Evolutionary conservation across 2,329 filamentous ascomycete species (phyloP), one percentile per base, ranked within the genome.

Genomic region (Coniochaeta sp.): DNA sequence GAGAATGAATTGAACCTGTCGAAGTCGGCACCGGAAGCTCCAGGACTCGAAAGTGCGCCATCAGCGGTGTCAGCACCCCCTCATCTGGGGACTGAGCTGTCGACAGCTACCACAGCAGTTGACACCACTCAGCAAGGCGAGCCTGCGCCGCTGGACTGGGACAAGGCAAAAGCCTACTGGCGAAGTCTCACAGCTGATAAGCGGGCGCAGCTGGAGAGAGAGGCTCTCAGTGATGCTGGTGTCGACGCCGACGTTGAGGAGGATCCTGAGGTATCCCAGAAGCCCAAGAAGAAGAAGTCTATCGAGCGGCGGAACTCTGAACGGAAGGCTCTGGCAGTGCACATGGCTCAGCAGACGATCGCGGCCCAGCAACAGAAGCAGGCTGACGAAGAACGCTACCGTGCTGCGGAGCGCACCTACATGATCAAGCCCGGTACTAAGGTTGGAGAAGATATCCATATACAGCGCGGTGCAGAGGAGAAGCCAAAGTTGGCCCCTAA

Each of bases 121-220:
- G 62, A 62, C 19, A 24, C 50, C 12, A 34, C 50, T 14, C 61
- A 61, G 11, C 8, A 34, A 1, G 61, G 60, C n/a, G 36, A 28
- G 7, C 60, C 60, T 11, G 58, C 64, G 58, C 61, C 61, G n/a
- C 75, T 79, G 62, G 83, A 88, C 59, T 91, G 89, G 89, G 84
- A 86, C 63, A 79, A 82, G 59, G 83, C 87, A 17, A 89, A 88
- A 67, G 76, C 82, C 0, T 90, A 88, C 66, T 91, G 89, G 89
- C 85, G 81, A 63, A 83, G 83, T 58, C 72, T 91, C 7, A 86
- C 81, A 8, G 76, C 79, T 1, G 82, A 88, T 34, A 84, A 87
- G 67, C 82, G 86, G 50, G 81, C 81, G 7, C 81, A 86, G 67
- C 78, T 88, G 34, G 84, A 87, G 67, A 76, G 73, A 4, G 84